Evolutionary conservation across 1,139 yeast species (phyloP), one percentile per base, ranked within the genome.

Genomic region (Saccharomyces hybrid): DNA sequence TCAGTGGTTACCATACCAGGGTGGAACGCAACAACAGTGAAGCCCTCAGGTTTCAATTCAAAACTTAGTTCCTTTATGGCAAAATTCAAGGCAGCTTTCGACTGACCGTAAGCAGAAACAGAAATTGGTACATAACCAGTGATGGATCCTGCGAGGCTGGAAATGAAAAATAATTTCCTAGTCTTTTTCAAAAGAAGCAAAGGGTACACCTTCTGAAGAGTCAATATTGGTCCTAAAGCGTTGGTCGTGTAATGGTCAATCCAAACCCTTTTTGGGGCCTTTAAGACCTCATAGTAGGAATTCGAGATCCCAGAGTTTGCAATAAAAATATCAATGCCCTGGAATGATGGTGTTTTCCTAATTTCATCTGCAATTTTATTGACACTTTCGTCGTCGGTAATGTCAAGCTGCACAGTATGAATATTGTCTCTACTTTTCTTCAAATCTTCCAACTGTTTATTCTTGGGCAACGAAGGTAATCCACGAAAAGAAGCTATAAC

Each of bases 71-170:
- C 61, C 38, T 59, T 63, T 9, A 61, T 59, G 4, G 64, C 49
- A 47, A 61, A 69, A 61, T 71, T 72, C 54, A 72, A 50, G 0
- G 73, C 73, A n/a, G 75, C 74, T 55, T 73, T 73, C 24, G 75
- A 70, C 29, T 61, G 61, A 11, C 75, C 75, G 56, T 73, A 73
- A 4, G 70, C 71, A 29, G 66, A 51, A 16, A 55, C 24, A 2
- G 64, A 42, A 6, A 59, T 9, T 16, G 44, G 44, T 16, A 38
- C 6, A 16, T 16, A 38, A 5, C 7, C 44, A 14, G 11, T 16
- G 9, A 68, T 61, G 1, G 72, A 66, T 1, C 70, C 73, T 2
- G 62, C 66, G 9, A 50, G 14, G 14, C 64, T 58, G 7, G 73
- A 65, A n/a, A 64, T 55, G 46, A 64, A 64, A 31, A 65, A 51